Evolutionary conservation across 331 rosid genomes (phyloP).

Genomic region (Erythrophleum ivorense): DNA sequence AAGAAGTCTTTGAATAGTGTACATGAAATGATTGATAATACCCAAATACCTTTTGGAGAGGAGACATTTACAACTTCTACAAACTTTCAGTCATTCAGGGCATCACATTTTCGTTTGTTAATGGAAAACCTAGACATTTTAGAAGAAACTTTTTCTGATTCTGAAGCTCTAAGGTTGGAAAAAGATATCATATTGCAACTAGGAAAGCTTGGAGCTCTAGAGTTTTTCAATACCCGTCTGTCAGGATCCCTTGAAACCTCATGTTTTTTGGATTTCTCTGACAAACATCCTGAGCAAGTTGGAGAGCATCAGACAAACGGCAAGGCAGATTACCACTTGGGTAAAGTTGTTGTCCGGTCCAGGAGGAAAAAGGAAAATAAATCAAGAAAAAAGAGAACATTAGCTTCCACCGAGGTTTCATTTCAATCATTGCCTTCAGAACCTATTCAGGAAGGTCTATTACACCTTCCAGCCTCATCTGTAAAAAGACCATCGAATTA

Average conservation of each 20-base stretch:
- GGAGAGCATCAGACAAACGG: slow-evolving; percentile 42
- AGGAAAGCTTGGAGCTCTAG: slow-evolving; percentile 80
- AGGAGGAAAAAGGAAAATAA: slow-evolving; percentile 58
- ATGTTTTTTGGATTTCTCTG: slow-evolving; percentile 34
- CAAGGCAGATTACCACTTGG: slow-evolving; percentile 33
- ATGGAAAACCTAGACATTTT: slow-evolving; percentile 76
- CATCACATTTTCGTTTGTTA: slow-evolving; percentile 61
- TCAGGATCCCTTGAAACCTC: slow-evolving; percentile 60
- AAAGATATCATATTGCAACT: slow-evolving; percentile 66
- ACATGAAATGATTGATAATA: slow-evolving; percentile 38
- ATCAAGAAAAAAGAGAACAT: slow-evolving; percentile 52
- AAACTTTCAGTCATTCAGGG: slow-evolving; percentile 47
- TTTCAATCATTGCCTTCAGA: slow-evolving; percentile 43
- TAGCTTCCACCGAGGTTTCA: slow-evolving; percentile 34
- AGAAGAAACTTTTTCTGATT: slow-evolving; percentile 77
- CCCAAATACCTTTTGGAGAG: slow-evolving; percentile 45
- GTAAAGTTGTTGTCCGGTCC: slow-evolving; percentile 56
- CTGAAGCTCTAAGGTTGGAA: slow-evolving; percentile 62
- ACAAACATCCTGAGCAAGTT: slow-evolving; percentile 34
- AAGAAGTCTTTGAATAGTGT: slow-evolving; percentile 45
- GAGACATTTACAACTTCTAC: slow-evolving; percentile 28
- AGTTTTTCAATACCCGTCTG: slow-evolving; percentile 63
- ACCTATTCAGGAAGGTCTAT: slow-evolving; percentile 37
- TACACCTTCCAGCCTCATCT: slow-evolving; percentile 43
- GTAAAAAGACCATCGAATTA: slow-evolving; percentile 47